Evolutionary conservation across 352 stramenopile genomes (phyloP), one percentile per base, ranked within the genome.

Genomic region (Pythium diclinum): DNA sequence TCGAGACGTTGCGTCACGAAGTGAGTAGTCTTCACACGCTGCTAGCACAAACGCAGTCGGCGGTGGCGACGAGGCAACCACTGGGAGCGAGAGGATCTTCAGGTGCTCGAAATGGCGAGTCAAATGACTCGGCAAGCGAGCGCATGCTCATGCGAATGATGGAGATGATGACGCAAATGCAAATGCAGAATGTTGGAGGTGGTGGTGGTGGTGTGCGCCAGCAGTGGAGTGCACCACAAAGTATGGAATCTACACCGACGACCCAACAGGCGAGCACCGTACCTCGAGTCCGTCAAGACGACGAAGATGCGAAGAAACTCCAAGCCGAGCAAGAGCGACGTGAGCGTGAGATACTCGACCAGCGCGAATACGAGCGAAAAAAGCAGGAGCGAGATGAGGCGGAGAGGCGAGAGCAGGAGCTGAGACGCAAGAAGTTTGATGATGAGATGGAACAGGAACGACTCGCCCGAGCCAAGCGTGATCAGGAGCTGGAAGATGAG

Each of bases 1-100:
- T 90, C 0, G 78, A 88, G 49, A 77, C 82, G 1, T 54, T 92
- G 19, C 77, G 84, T 0, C 82, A 91, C 42, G 82, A 94, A 58
- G 79, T 92, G 6, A 61, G 63, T 0, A 89, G 68, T 55, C 67
- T 94, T 23, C 89, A 81, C 19, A 70, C 80, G 0, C 65, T 91
- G n/a, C 59, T 92, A 19, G 77, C 67, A 8, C 81, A 90, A 73
- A 74, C 81, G 8, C 81, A 89, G 63, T 71, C 73, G 0, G 77
- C 75, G 2, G 81, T 87, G 16, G 82, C 65, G 42, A 67, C 68
- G 0, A 86, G 83, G n/a, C 55, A 63, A 9, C 44, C 44, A 28
- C 44, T 51, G 3, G 44, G 21, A 28, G 3, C 21, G 7, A 44
- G 25, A 19, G 3, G 25, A 30, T 33, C 13, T 42, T 42, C 34